These are phyloP conservation scores for Solanum ossicruentum DNA, from an alignment of 257 asterid species.

Conservation along the genomic window DNA sequence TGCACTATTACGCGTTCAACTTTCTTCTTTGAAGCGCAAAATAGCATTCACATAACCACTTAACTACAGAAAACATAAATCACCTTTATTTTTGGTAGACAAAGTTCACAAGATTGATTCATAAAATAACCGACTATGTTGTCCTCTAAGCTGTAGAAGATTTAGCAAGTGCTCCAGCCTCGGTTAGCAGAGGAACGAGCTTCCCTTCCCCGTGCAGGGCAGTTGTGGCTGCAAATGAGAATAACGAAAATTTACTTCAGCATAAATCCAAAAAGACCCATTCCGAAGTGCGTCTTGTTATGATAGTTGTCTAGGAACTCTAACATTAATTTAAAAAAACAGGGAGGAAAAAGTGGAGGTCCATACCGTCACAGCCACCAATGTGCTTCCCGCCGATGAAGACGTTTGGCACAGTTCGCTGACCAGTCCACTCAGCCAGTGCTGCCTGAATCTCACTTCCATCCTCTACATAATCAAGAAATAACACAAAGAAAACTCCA, in stretches of 20 bases:
- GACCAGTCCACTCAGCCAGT: slow-evolving; percentile 58
- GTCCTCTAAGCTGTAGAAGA: slow-evolving; percentile 34
- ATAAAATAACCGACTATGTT: background rate
- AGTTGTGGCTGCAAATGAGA: slow-evolving; percentile 46
- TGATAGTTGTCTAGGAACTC: background rate
- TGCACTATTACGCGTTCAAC: background rate
- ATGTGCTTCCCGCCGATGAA: slow-evolving; percentile 81
- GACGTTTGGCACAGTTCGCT: slow-evolving; percentile 79
- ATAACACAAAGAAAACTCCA: background rate
- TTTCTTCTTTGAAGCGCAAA: background rate
- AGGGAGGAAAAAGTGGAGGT: background rate
- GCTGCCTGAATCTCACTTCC: slow-evolving; percentile 73
- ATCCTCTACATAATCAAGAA: slow-evolving; percentile 36
- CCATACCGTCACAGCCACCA: slow-evolving; percentile 81
- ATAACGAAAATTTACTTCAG: background rate
- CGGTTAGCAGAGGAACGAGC: slow-evolving; percentile 68
- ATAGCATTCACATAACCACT: background rate
- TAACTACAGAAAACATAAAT: background rate
- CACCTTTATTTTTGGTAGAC: background rate
- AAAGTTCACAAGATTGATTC: background rate
- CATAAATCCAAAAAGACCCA: background rate
- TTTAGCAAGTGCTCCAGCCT: slow-evolving; percentile 61
- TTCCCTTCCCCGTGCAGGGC: slow-evolving; percentile 50
- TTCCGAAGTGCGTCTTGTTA: background rate
- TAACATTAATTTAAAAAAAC: background rate